Conservation (phyloP, 768 basidiomycete species). For the Leccinellum luteum region DNA sequence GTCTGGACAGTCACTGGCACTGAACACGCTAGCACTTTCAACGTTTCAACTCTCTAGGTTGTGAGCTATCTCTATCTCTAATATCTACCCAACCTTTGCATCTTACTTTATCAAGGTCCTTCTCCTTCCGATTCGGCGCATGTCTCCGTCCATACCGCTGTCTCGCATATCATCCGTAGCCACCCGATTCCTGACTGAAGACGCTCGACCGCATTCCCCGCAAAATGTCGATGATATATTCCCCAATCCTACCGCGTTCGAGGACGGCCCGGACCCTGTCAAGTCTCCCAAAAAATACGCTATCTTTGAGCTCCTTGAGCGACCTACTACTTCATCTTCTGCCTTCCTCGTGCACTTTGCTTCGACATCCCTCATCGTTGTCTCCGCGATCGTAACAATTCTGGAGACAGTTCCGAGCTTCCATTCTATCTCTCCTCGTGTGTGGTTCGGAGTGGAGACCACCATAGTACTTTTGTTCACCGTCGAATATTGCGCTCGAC, state of each 20-base stretch:
- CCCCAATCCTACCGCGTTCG: constrained; percentile 34
- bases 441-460: constrained; percentile 90
- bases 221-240: constrained; percentile 40
- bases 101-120: neutral
- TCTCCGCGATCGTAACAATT: constrained; percentile 73
- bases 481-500: constrained; percentile 73
- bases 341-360: constrained; percentile 76
- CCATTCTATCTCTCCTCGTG: constrained; percentile 60
- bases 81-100: too few relatives aligned
- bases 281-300: constrained; percentile 57
- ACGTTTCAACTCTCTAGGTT: too few relatives aligned
- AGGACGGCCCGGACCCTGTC: constrained; percentile 27
- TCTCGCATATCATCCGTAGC: constrained; percentile 23
- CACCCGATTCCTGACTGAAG: constrained; percentile 45
- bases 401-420: constrained; percentile 79
- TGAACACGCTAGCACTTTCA: too few relatives aligned
- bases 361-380: constrained; percentile 67
- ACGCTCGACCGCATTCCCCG: constrained; percentile 31
- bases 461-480: constrained; percentile 83
- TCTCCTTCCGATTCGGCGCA: constrained; percentile 3
- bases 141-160: constrained; percentile 33
- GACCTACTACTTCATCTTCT: constrained; percentile 68
- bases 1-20: neutral
- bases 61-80: too few relatives aligned
- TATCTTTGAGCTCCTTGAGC: constrained; percentile 72